phyloP scores from a whole-genome alignment of 495 filamentous ascomycete species.

The Margaritispora aquatica region DNA sequence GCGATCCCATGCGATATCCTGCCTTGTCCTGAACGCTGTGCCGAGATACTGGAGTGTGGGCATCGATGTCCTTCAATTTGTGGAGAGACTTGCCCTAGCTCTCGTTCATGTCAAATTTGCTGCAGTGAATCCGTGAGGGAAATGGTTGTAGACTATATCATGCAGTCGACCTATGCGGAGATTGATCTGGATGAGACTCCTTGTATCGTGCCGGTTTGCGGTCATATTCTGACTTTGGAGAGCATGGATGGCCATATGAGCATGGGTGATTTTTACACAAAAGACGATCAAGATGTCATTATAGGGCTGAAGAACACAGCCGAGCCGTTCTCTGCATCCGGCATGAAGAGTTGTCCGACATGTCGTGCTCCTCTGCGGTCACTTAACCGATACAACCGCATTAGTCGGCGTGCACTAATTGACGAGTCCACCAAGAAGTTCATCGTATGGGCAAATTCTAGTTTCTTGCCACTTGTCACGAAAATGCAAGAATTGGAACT shows the following conservation, averaged over 20 bases:
- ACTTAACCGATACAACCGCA: slow-evolving; percentile 59
- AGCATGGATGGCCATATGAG: slow-evolving; percentile 64
- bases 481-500: slow-evolving; percentile 18
- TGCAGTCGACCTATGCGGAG: slow-evolving; percentile 43
- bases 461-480: slow-evolving; percentile 43
- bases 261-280: slow-evolving; percentile 51
- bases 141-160: slow-evolving; percentile 47
- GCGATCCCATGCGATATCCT: slow-evolving; percentile 57
- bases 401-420: slow-evolving; percentile 55
- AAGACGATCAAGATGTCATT: slow-evolving; percentile 36
- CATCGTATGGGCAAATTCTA: slow-evolving; percentile 42
- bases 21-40: slow-evolving; percentile 56
- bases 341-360: slow-evolving; percentile 52
- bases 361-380: slow-evolving; percentile 59
- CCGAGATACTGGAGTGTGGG: slow-evolving; percentile 43
- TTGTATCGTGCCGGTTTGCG: slow-evolving; percentile 57
- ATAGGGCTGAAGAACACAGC: slow-evolving; percentile 33
- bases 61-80: slow-evolving; percentile 61
- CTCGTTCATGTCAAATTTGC: slow-evolving; percentile 53
- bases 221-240: slow-evolving; percentile 55
- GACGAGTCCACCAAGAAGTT: slow-evolving; percentile 68
- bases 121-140: slow-evolving; percentile 35
- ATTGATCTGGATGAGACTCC: slow-evolving; percentile 53
- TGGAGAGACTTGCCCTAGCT: slow-evolving; percentile 56
- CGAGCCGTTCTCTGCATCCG: slow-evolving; percentile 45